Evolutionary conservation across 495 filamentous ascomycete species (phyloP), one percentile per base, ranked within the genome.

Genomic region (Chaetomium tenue): DNA sequence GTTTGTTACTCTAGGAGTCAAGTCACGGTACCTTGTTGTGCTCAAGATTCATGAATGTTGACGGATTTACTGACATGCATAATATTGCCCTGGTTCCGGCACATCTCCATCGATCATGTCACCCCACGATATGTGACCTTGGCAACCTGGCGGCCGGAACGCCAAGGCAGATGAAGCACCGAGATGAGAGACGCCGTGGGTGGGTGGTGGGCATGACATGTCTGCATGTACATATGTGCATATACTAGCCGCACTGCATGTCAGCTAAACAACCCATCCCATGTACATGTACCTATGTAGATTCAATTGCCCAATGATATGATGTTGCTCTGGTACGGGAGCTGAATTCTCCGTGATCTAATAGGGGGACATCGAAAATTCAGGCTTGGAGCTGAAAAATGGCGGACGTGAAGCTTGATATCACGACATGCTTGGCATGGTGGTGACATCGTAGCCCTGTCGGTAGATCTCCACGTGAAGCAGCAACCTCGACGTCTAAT

Each of bases 341-440:
- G 12, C 25, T 52, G 53, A 2, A 20, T 40, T 56, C 0, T 12
- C 51, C 12, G 13, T 4, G 16, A 16, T 20, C 37, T 22, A 58
- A n/a, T 25, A 37, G 39, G 39, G 12, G 8, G 37, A 58, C 37
- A 8, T 16, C 39, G 13, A 25, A 28, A 40, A 28, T n/a, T n/a
- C 54, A 40, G 33, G 54, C 28, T 3, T 56, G 33, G 11, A 56
- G 54, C 54, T 56, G 54, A 56, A 56, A 12, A 50, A 22, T 50
- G 22, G 30, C 30, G 33, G 54, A 33, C 22, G 55, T 23, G n/a
- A 58, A 22, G 55, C 37, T 25, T 58, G 39, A 18, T 58, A 42
- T 58, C 55, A 28, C 55, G 39, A 44, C 55, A 58, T 58, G 39
- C 55, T 58, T 58, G 55, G 55, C 55, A 58, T 58, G 55, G 55